These are phyloP conservation scores for Aspergillus terreus DNA, from an alignment of 2,329 filamentous ascomycete genomes.

Conservation along the genomic window DNA sequence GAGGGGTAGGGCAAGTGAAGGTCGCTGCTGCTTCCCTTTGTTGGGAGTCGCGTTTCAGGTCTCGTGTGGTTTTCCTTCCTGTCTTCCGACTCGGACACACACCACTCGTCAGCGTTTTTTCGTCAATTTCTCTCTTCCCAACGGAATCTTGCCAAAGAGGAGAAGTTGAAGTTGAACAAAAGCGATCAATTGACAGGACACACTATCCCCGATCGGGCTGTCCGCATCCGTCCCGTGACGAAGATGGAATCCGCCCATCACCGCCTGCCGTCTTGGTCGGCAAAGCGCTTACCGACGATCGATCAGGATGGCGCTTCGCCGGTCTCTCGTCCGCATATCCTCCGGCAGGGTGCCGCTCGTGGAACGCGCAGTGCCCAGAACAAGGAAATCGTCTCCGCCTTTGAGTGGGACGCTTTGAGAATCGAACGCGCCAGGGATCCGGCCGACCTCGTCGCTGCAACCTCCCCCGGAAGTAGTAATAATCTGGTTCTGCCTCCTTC, in stretches of 20 bases:
- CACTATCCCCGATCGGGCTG: constrained; percentile 12
- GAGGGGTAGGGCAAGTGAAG: constrained; percentile 1
- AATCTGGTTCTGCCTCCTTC: constrained; percentile 3
- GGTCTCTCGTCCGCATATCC: constrained; percentile 9
- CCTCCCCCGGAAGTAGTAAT: constrained; percentile 9
- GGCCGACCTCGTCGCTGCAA: not conserved
- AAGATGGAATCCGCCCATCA: constrained; percentile 19
- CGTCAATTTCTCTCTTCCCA: not conserved
- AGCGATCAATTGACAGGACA: not conserved
- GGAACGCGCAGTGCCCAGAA: constrained; percentile 20
- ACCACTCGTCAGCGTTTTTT: not conserved
- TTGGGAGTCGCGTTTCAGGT: not conserved
- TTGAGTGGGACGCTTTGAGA: constrained; percentile 26
- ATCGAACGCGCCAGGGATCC: constrained; percentile 15
- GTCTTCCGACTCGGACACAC: not conserved
- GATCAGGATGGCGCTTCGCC: not conserved
- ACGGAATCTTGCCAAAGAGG: not conserved
- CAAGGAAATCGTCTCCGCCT: constrained; percentile 18
- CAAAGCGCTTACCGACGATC: constrained; percentile 12
- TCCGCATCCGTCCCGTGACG: constrained; percentile 14
- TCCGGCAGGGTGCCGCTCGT: constrained; percentile 20
- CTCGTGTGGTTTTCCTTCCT: too few species aligned
- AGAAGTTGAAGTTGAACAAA: constrained; percentile 1
- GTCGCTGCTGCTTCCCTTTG: not conserved
- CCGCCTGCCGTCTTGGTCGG: constrained; percentile 6